These are phyloP conservation scores for Ganoderma leucocontextum DNA, from an alignment of 1,284 basidiomycete genomes.

Conservation along the genomic window DNA sequence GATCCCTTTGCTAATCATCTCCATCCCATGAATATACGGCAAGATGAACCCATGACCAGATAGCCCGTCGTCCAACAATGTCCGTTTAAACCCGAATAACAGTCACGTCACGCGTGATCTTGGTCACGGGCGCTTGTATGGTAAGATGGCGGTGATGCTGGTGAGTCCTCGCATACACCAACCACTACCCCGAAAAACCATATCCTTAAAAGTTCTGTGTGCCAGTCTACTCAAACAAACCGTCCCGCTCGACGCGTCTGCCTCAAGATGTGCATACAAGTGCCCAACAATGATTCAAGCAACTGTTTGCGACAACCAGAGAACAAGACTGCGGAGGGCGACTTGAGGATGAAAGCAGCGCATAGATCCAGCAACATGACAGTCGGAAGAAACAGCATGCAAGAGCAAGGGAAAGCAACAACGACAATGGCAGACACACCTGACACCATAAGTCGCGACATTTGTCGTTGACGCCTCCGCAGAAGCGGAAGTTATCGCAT, in stretches of 20 bases:
- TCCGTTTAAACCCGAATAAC: too few species aligned
- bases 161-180: neutral
- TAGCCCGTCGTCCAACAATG: neutral
- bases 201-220: neutral
- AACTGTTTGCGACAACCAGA: neutral
- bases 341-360: neutral
- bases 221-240: neutral
- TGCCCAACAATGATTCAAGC: neutral
- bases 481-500: neutral
- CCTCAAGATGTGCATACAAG: slow-evolving; percentile 5
- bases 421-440: neutral
- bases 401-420: neutral
- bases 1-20: neutral
- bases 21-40: neutral
- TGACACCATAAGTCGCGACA: neutral
- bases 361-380: neutral
- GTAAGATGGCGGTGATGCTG: neutral
- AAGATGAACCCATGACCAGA: neutral
- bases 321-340: neutral
- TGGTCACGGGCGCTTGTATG: neutral
- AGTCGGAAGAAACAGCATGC: neutral
- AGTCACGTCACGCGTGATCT: neutral
- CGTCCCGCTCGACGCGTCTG: neutral
- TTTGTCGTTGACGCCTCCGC: slow-evolving; percentile 2
- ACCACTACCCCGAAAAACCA: neutral